Conservation (phyloP, 2,329 filamentous ascomycete genomes). For the Colletotrichum simmondsii region DNA sequence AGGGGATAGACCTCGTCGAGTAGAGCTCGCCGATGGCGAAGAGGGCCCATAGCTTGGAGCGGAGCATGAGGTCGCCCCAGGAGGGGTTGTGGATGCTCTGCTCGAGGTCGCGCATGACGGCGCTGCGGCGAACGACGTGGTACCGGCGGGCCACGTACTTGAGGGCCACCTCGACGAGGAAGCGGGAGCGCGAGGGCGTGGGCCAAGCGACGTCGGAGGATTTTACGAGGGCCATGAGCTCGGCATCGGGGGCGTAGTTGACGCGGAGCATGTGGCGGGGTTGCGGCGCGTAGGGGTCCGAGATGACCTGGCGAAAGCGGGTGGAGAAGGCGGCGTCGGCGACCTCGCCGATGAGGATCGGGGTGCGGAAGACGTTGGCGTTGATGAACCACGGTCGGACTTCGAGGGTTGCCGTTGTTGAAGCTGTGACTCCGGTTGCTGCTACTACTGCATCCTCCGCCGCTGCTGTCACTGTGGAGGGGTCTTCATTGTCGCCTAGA, state of each 20-base stretch:
- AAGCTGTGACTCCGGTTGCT: background rate
- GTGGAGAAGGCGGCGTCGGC: slow-evolving; percentile 50
- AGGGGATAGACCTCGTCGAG: slow-evolving; percentile 47
- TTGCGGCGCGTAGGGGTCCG: slow-evolving; percentile 37
- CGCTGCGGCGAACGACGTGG: slow-evolving; percentile 52
- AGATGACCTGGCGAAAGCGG: slow-evolving; percentile 47
- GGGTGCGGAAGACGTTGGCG: slow-evolving; percentile 44
- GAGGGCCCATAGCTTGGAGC: slow-evolving; percentile 54
- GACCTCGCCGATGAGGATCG: slow-evolving; percentile 47
- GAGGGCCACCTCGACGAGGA: slow-evolving; percentile 52
- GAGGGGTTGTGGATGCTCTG: slow-evolving; percentile 47
- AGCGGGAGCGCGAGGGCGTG: slow-evolving; percentile 46
- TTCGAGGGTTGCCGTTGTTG: slow-evolving; percentile 23
- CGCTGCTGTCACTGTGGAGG: no score
- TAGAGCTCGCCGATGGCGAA: slow-evolving; percentile 60
- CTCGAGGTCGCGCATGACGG: slow-evolving; percentile 49
- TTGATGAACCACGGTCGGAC: slow-evolving; percentile 46
- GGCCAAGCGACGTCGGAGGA: slow-evolving; percentile 49
- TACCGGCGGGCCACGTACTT: slow-evolving; percentile 51
- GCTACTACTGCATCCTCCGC: no score
- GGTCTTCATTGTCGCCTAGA: slow-evolving; percentile 6
- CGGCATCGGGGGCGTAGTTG: slow-evolving; percentile 45
- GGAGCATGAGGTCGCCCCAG: slow-evolving; percentile 46
- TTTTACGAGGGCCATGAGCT: slow-evolving; percentile 41
- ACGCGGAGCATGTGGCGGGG: slow-evolving; percentile 45